phyloP scores from a whole-genome alignment of 2,329 filamentous ascomycete genomes.

The Bertia moriformis region DNA sequence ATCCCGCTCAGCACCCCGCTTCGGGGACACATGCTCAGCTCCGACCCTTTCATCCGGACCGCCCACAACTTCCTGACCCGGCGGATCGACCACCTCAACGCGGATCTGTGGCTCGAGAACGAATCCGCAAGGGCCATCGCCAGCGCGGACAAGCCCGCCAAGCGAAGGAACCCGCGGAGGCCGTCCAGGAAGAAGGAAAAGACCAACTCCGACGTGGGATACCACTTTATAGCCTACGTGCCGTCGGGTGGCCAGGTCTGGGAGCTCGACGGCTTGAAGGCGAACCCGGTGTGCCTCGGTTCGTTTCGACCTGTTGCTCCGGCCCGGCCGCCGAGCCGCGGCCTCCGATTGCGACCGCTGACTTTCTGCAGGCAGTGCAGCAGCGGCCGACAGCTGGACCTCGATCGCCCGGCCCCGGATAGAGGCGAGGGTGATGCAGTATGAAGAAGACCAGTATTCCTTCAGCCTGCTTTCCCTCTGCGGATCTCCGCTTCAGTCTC shows the following conservation, averaged over 20 bases:
- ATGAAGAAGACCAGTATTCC: slow-evolving; percentile 50
- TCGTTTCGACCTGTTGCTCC: too few species aligned
- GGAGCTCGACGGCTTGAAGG: slow-evolving; percentile 77
- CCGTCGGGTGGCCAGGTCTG: slow-evolving; percentile 62
- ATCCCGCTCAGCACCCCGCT: slow-evolving; percentile 52
- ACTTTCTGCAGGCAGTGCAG: too few species aligned
- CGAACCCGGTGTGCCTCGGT: slow-evolving; percentile 53
- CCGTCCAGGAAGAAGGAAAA: slow-evolving; percentile 16
- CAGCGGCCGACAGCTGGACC: slow-evolving; percentile 47
- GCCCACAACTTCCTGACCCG: slow-evolving; percentile 81
- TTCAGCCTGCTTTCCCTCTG: slow-evolving; percentile 69
- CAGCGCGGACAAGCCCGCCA: slow-evolving; percentile 16
- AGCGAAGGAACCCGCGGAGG: slow-evolving; percentile 7
- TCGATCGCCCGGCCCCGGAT: slow-evolving; percentile 49
- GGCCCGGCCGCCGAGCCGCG: too few species aligned
- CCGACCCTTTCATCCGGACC: slow-evolving; percentile 61
- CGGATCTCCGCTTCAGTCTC: slow-evolving; percentile 40
- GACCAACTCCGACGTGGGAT: slow-evolving; percentile 44
- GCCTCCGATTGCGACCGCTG: too few species aligned
- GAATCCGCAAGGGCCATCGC: slow-evolving; percentile 17
- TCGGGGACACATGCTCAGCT: slow-evolving; percentile 62
- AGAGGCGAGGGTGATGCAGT: slow-evolving; percentile 49
- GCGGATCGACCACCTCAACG: slow-evolving; percentile 63
- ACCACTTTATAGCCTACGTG: slow-evolving; percentile 83
- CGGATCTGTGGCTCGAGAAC: slow-evolving; percentile 50